These are phyloP conservation scores for Purpureocillium takamizusanense DNA, from an alignment of 2,329 filamentous ascomycete genomes.

Conservation along the genomic window DNA sequence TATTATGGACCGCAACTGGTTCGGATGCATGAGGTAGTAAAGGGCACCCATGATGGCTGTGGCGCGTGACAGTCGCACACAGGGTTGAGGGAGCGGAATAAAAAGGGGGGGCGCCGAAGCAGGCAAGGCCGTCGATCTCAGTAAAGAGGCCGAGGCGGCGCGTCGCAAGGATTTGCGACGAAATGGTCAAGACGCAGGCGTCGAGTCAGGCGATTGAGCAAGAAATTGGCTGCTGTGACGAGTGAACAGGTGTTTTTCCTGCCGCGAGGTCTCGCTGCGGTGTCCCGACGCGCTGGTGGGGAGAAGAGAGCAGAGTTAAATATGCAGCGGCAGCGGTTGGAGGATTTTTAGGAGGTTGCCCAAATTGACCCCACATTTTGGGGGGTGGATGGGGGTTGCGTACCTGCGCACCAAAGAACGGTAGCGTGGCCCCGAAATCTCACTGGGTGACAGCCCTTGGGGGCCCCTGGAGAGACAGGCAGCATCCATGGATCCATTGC, in stretches of 20 bases:
- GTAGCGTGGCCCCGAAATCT: too few relatives aligned
- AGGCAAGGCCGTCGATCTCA: constrained; percentile 1
- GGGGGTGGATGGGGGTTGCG: too few relatives aligned
- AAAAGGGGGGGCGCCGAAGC: not conserved
- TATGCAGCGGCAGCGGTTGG: not conserved
- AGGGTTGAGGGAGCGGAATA: not conserved
- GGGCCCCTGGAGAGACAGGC: too few relatives aligned
- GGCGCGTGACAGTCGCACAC: not conserved
- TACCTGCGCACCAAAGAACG: too few relatives aligned
- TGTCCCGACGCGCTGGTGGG: not conserved
- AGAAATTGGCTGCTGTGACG: not conserved
- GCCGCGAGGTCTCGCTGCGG: too few relatives aligned
- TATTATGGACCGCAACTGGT: constrained; percentile 70
- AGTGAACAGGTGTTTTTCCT: not conserved
- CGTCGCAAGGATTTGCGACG: too few relatives aligned
- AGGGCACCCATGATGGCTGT: constrained; percentile 49
- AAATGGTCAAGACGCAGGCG: not conserved
- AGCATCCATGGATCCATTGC: too few relatives aligned
- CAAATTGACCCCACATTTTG: not conserved
- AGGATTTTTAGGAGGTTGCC: not conserved
- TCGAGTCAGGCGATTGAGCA: not conserved
- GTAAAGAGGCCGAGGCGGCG: not conserved
- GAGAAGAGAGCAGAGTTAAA: not conserved
- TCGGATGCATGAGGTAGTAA: constrained; percentile 69
- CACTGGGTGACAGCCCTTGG: too few relatives aligned